Conservation (phyloP, 2,329 filamentous ascomycete genomes). For the Xylariaceae sp. region DNA sequence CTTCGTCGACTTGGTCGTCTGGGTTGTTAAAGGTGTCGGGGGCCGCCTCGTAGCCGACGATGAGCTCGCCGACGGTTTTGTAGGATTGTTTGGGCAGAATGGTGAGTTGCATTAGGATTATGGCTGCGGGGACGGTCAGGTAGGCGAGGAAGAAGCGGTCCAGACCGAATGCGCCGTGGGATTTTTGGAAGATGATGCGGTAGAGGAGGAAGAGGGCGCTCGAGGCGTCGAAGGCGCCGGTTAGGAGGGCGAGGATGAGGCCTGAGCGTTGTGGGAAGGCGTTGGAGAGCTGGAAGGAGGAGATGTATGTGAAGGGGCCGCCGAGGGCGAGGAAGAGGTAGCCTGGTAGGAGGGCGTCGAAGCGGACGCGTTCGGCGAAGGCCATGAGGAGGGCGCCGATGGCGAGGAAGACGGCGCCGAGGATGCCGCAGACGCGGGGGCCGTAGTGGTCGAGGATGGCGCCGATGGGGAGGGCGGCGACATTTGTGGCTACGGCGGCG, state of each 20-base stretch:
- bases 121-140: slow-evolving; percentile 62
- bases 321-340: slow-evolving; percentile 74
- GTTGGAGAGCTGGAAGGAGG: slow-evolving; percentile 79
- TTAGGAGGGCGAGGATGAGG: slow-evolving; percentile 72
- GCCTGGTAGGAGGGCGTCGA: slow-evolving; percentile 70
- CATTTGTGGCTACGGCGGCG: slow-evolving; percentile 81
- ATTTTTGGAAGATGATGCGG: slow-evolving; percentile 62
- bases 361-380: slow-evolving; percentile 56
- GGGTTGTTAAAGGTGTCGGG: slow-evolving; percentile 30
- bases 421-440: slow-evolving; percentile 67
- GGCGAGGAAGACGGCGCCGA: slow-evolving; percentile 63
- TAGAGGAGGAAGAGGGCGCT: slow-evolving; percentile 74
- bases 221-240: slow-evolving; percentile 77
- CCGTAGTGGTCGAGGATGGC: slow-evolving; percentile 80
- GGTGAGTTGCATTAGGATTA: slow-evolving; percentile 61
- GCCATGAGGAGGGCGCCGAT: slow-evolving; percentile 69
- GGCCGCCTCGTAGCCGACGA: slow-evolving; percentile 61
- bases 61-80: slow-evolving; percentile 79
- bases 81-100: slow-evolving; percentile 73
- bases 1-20: slow-evolving; percentile 55
- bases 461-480: slow-evolving; percentile 78
- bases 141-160: slow-evolving; percentile 68
- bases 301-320: slow-evolving; percentile 76
- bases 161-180: slow-evolving; percentile 51
- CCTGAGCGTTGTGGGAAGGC: slow-evolving; percentile 73